These are phyloP conservation scores for Grosmannia clavigera DNA, from an alignment of 2,329 filamentous ascomycete genomes.

Conservation along the genomic window DNA sequence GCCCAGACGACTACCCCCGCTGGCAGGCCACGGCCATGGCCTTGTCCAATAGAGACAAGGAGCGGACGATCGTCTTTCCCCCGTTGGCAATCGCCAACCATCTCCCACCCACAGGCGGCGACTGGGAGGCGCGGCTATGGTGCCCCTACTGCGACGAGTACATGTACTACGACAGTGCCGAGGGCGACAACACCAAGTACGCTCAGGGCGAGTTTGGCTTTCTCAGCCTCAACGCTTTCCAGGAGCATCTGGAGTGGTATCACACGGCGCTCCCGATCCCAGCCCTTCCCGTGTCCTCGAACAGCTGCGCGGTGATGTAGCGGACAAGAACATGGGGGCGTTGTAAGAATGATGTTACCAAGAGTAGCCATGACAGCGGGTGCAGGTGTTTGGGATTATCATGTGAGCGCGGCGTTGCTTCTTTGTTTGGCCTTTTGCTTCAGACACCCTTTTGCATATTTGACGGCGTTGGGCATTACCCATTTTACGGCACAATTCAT, in stretches of 20 bases:
- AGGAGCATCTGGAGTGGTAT: conserved; percentile 45
- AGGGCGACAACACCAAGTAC: conserved; percentile 36
- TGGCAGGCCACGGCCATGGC: conserved; percentile 40
- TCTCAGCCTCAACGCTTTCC: conserved; percentile 33
- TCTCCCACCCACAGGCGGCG: conserved; percentile 33
- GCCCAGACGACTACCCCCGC: conserved; percentile 21
- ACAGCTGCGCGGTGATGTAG: conserved; percentile 25
- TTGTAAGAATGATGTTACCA: neutral
- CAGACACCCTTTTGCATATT: neutral
- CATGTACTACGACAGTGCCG: conserved; percentile 35
- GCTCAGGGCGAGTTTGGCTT: conserved; percentile 36
- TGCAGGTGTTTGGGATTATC: neutral
- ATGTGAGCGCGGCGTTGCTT: neutral
- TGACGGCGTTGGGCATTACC: neutral
- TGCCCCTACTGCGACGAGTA: conserved; percentile 47
- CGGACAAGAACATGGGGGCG: neutral
- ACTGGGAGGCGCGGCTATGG: conserved; percentile 38
- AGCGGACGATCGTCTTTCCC: conserved; percentile 41
- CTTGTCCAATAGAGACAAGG: conserved; percentile 24
- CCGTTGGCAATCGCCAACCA: conserved; percentile 48
- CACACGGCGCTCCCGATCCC: conserved; percentile 32
- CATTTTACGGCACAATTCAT: neutral
- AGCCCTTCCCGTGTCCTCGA: conserved; percentile 19
- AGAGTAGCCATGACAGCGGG: neutral
- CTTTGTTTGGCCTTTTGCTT: neutral